These are phyloP conservation scores for Cinchona pubescens DNA, from an alignment of 257 asterid species.

Conservation along the genomic window DNA sequence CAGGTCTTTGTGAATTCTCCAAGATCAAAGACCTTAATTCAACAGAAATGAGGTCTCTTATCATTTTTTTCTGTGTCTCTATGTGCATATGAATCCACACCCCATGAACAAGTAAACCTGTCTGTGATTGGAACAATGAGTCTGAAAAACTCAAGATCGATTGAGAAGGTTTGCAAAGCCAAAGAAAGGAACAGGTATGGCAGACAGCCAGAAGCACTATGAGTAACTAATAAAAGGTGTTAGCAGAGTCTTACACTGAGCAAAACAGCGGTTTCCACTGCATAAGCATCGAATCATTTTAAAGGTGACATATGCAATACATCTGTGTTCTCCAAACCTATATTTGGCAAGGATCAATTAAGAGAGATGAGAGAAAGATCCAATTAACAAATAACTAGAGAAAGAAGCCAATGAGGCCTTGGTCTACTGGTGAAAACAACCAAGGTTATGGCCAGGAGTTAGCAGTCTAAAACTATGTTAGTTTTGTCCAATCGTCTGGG, in stretches of 20 bases:
- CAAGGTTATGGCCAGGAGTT: no score
- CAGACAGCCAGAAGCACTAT: not conserved
- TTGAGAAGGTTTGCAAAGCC: not conserved
- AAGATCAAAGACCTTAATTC: not conserved
- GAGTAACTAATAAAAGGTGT: not conserved
- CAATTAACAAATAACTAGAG: conserved; percentile 4
- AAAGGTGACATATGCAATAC: conserved; percentile 49
- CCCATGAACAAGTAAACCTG: not conserved
- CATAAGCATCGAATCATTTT: conserved; percentile 51
- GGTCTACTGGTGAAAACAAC: no score
- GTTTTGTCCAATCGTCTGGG: no score
- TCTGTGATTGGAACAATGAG: not conserved
- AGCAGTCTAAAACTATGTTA: no score
- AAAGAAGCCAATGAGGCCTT: no score
- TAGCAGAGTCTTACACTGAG: conserved; percentile 45
- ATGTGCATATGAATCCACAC: conserved; percentile 2
- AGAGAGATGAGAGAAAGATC: not conserved
- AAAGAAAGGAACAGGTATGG: not conserved
- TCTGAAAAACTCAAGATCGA: not conserved
- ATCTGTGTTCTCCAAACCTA: conserved; percentile 41
- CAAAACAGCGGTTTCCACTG: conserved; percentile 52
- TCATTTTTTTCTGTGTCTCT: not conserved
- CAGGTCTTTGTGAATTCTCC: not conserved
- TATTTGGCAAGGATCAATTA: conserved; percentile 4
- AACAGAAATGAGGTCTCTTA: not conserved